These are phyloP conservation scores for Myriosclerotinia curreyana DNA, from an alignment of 2,329 filamentous ascomycete species.

Conservation along the genomic window DNA sequence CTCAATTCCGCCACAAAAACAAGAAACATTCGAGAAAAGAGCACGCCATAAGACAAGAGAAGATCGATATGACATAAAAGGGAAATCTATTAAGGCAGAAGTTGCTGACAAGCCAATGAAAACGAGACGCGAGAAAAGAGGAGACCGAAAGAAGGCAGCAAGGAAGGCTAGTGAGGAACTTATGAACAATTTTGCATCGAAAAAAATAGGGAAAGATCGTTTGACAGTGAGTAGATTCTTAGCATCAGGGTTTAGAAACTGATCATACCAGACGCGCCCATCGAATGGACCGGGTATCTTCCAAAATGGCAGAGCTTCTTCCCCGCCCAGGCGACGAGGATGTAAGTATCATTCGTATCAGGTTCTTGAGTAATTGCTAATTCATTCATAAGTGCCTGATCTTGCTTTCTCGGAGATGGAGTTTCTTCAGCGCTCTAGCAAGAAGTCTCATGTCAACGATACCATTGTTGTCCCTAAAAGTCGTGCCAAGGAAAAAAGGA, in stretches of 20 bases:
- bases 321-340: constrained; percentile 39
- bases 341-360: constrained; percentile 38
- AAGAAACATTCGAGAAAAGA: constrained; percentile 44
- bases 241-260: constrained; percentile 11
- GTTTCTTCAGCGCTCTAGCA: constrained; percentile 41
- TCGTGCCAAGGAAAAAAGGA: constrained; percentile 33
- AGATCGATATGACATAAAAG: constrained; percentile 53
- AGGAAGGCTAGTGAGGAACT: constrained; percentile 44
- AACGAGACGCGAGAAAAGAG: constrained; percentile 27
- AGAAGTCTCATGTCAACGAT: constrained; percentile 29
- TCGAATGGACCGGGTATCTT: constrained; percentile 45
- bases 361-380: constrained; percentile 1
- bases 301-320: constrained; percentile 44
- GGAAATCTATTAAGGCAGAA: constrained; percentile 32
- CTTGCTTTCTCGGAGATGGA: constrained; percentile 53
- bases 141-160: constrained; percentile 27
- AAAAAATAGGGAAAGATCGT: constrained; percentile 50
- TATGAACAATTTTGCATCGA: constrained; percentile 55
- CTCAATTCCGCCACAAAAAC: background rate
- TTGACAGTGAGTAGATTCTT: constrained; percentile 48
- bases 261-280: constrained; percentile 40
- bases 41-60: constrained; percentile 54
- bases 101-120: constrained; percentile 28
- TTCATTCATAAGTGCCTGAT: constrained; percentile 46
- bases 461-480: constrained; percentile 33